A percentile compares a stretch with the other conserved stretches of the same genome.
These are phyloP conservation scores for Recurvomyces mirabilis DNA, from an alignment of 495 filamentous ascomycete genomes.

Conservation along the genomic window DNA sequence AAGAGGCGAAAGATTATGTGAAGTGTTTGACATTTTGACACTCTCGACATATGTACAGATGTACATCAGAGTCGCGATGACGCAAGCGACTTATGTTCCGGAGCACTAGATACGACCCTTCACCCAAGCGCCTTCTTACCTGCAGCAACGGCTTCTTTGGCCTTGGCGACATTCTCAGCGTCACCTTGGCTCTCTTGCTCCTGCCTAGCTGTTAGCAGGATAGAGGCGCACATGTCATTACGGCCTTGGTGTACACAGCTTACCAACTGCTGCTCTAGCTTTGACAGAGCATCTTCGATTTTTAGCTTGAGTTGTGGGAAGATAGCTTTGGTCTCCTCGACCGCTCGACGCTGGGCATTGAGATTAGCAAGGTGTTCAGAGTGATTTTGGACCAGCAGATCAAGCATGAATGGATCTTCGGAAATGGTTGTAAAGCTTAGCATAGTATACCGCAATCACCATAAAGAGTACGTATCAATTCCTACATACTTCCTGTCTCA, in stretches of 20 bases:
- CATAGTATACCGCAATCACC: too few relatives aligned
- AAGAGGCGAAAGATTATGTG: conserved; percentile 12
- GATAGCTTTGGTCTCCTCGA: conserved; percentile 73
- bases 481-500: conserved; percentile 69
- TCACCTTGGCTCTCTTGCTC: conserved; percentile 25
- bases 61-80: too few relatives aligned
- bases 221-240: too few relatives aligned
- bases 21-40: not conserved
- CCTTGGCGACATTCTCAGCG: conserved; percentile 31
- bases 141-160: conserved; percentile 29
- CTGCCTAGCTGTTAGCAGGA: conserved; percentile 17
- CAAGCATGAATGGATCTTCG: too few relatives aligned
- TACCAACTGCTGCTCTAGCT: conserved; percentile 56
- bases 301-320: conserved; percentile 56
- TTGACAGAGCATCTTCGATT: conserved; percentile 54
- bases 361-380: too few relatives aligned
- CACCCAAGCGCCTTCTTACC: conserved; percentile 26
- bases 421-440: too few relatives aligned
- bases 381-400: too few relatives aligned
- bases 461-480: not conserved
- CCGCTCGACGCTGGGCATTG: conserved; percentile 62
- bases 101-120: too few relatives aligned
- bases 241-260: conserved; percentile 26
- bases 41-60: too few relatives aligned
- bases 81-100: too few relatives aligned